Percentiles rank a stretch among this genome's conserved stretches.
Evolutionary conservation across 345 rosid genomes (phyloP).

Genomic region (Dovyalis caffra): DNA sequence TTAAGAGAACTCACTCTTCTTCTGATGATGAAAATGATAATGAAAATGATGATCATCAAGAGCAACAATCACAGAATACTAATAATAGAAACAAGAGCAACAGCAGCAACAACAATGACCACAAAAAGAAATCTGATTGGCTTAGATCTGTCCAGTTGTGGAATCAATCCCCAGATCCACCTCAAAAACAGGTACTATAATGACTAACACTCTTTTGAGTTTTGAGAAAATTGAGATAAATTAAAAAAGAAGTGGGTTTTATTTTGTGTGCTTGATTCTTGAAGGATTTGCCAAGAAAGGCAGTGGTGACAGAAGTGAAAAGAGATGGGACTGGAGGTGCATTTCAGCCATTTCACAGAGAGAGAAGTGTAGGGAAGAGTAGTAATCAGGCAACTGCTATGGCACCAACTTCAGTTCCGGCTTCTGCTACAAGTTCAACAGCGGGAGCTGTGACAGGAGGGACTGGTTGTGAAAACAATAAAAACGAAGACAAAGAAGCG

Average conservation of each 20-base stretch:
- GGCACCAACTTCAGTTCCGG: slow-evolving; percentile 27
- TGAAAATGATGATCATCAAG: slow-evolving; percentile 15
- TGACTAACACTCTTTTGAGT: not conserved
- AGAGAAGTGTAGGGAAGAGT: slow-evolving; percentile 34
- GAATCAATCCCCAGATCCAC: slow-evolving; percentile 72
- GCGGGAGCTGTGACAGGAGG: slow-evolving; percentile 24
- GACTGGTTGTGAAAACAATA: slow-evolving; percentile 20
- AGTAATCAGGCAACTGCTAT: slow-evolving; percentile 29
- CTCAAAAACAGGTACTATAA: slow-evolving; percentile 34
- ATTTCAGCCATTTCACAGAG: slow-evolving; percentile 72
- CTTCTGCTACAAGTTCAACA: slow-evolving; percentile 53
- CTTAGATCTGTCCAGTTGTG: slow-evolving; percentile 96
- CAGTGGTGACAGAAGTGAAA: slow-evolving; percentile 64
- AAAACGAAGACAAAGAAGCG: slow-evolving; percentile 41
- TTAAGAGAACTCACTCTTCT: slow-evolving; percentile 44
- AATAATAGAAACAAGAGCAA: slow-evolving; percentile 19
- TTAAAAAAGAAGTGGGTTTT: not conserved
- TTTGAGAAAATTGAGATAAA: not conserved
- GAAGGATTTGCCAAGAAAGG: slow-evolving; percentile 52
- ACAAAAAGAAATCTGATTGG: slow-evolving; percentile 84
- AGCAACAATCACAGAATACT: slow-evolving; percentile 36
- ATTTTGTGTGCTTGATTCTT: not conserved
- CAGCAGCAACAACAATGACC: slow-evolving; percentile 23
- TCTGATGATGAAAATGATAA: slow-evolving; percentile 25
- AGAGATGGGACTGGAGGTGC: slow-evolving; percentile 72